These are phyloP conservation scores for Diaporthe vexans DNA, from an alignment of 2,329 filamentous ascomycete genomes.

Conservation along the genomic window DNA sequence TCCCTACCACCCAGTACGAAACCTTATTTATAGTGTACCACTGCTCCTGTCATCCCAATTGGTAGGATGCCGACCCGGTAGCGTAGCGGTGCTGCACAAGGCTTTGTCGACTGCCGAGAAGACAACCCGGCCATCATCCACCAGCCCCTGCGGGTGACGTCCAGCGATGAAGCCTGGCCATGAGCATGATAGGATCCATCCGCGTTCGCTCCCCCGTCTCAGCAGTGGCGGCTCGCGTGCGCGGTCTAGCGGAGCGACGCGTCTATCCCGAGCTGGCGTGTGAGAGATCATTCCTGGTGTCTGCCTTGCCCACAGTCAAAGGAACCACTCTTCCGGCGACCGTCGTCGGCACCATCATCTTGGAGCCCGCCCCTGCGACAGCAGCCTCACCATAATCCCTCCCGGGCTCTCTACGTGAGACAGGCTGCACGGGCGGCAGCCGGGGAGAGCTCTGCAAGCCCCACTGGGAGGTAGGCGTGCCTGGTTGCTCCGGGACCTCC, in stretches of 20 bases:
- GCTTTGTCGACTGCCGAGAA: slow-evolving; percentile 11
- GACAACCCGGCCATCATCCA: neutral
- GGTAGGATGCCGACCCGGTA: slow-evolving; percentile 1
- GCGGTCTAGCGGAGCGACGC: neutral
- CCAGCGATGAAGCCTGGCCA: slow-evolving; percentile 2
- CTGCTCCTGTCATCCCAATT: slow-evolving; percentile 8
- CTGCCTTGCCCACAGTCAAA: neutral
- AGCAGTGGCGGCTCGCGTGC: neutral
- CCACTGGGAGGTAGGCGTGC: neutral
- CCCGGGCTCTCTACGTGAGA: neutral
- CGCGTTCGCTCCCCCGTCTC: neutral
- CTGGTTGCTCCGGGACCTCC: neutral
- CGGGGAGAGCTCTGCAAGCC: neutral
- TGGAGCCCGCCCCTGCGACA: neutral
- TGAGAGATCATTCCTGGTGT: neutral
- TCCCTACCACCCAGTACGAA: neutral
- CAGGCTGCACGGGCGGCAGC: neutral
- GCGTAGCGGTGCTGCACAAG: neutral
- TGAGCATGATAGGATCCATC: neutral
- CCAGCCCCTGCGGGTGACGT: neutral
- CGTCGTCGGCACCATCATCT: slow-evolving; percentile 5
- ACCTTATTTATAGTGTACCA: slow-evolving; percentile 12
- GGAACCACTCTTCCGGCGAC: neutral
- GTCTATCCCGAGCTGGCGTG: neutral
- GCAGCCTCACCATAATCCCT: neutral